These are phyloP conservation scores for Cymodocea nodosa DNA, from an alignment of 116 monocot species.

Conservation along the genomic window DNA sequence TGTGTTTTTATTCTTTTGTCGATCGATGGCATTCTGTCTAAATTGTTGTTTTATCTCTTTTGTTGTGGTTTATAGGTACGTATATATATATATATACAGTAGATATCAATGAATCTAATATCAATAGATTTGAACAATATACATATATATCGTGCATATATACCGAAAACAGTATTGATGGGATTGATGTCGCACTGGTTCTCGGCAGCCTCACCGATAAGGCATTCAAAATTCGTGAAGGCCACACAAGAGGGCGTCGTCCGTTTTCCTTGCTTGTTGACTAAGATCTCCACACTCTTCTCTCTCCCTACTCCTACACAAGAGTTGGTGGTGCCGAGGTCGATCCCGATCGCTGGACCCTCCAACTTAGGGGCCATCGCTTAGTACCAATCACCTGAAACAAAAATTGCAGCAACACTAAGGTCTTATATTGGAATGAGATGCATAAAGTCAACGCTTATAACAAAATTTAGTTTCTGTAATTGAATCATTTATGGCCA, in stretches of 20 bases:
- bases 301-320: background rate
- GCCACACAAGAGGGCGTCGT: slow-evolving; percentile 2
- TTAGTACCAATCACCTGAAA: no score
- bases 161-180: slow-evolving; percentile 1
- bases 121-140: background rate
- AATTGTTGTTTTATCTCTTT: no score
- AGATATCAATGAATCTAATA: background rate
- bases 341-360: slow-evolving; percentile 3
- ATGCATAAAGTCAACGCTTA: no score
- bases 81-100: no score
- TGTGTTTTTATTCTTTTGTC: no score
- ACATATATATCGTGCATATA: background rate
- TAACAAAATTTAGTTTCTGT: no score
- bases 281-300: background rate
- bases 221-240: background rate
- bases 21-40: slow-evolving; percentile 1
- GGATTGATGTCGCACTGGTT: background rate
- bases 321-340: slow-evolving; percentile 5
- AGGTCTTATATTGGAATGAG: no score
- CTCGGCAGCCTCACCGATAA: background rate
- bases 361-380: background rate
- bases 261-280: background rate
- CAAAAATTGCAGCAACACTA: background rate
- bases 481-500: no score
- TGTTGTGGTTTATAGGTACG: no score